phyloP scores from a whole-genome alignment of 1,284 basidiomycete species.

The Termitomyces sp. region DNA sequence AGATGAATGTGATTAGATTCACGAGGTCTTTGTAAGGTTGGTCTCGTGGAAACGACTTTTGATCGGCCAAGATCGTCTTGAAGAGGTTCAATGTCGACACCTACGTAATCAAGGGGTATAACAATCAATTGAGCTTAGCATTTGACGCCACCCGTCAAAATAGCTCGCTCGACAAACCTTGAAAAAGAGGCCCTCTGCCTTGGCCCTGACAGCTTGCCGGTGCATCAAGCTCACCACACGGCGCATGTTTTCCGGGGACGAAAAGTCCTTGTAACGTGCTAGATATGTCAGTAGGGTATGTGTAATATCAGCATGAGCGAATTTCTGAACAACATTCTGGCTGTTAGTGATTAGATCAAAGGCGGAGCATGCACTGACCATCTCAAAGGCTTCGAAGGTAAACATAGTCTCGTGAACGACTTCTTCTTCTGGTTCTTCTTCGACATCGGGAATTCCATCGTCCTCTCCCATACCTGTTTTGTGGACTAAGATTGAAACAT shows the following conservation, averaged over 20 bases:
- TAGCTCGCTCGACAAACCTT: slow-evolving; percentile 50
- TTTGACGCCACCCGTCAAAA: slow-evolving; percentile 17
- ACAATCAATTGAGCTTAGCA: slow-evolving; percentile 12
- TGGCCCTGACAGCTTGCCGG: slow-evolving; percentile 81
- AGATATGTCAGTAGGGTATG: slow-evolving; percentile 80
- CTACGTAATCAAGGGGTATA: slow-evolving; percentile 36
- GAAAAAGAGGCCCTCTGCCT: slow-evolving; percentile 91
- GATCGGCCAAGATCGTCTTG: slow-evolving; percentile 74
- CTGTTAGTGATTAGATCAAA: not conserved
- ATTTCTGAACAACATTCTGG: slow-evolving; percentile 49
- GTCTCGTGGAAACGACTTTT: slow-evolving; percentile 69
- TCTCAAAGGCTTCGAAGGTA: slow-evolving; percentile 84
- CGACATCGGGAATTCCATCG: slow-evolving; percentile 60
- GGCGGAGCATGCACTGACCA: slow-evolving; percentile 43
- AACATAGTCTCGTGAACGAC: slow-evolving; percentile 80
- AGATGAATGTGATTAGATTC: slow-evolving; percentile 76
- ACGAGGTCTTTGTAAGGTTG: slow-evolving; percentile 80
- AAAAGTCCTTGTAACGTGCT: slow-evolving; percentile 76
- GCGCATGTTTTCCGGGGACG: slow-evolving; percentile 76
- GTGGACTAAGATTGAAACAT: not conserved
- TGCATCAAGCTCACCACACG: slow-evolving; percentile 84
- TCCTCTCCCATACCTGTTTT: slow-evolving; percentile 41
- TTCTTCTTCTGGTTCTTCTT: slow-evolving; percentile 61
- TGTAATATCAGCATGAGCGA: slow-evolving; percentile 79
- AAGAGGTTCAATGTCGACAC: slow-evolving; percentile 84